Percentiles rank a stretch among this genome's conserved stretches.
phyloP scores from a whole-genome alignment of 164 flowering plant species.

The Brasenia schreberi region DNA sequence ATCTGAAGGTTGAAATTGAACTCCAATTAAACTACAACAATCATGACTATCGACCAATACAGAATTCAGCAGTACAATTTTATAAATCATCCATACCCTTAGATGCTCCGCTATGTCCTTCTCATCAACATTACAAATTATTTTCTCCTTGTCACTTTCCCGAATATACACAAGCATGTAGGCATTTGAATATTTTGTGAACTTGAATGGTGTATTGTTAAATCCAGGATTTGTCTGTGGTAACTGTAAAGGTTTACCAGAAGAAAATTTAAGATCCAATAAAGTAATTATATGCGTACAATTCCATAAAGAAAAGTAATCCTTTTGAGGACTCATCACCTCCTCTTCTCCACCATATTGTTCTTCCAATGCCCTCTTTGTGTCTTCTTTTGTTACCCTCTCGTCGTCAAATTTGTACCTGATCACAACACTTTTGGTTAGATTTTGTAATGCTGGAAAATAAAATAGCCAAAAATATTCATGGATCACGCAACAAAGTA shows the following conservation, averaged over 20 bases:
- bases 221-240: constrained; percentile 88
- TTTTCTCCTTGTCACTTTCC: constrained; percentile 83
- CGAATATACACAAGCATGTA: constrained; percentile 95
- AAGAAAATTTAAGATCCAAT: neutral
- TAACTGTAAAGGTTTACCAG: constrained; percentile 27
- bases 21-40: neutral
- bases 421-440: constrained; percentile 1
- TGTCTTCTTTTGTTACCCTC: constrained; percentile 78
- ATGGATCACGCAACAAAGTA: neutral
- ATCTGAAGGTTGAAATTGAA: constrained; percentile 23
- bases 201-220: constrained; percentile 74
- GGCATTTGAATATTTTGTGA: constrained; percentile 88
- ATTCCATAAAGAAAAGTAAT: neutral
- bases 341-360: constrained; percentile 93
- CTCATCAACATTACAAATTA: constrained; percentile 76
- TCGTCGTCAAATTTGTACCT: constrained; percentile 95
- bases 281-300: neutral
- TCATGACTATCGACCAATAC: neutral
- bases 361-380: constrained; percentile 71
- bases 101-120: constrained; percentile 88
- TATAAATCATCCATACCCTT: constrained; percentile 34
- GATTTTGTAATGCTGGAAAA: neutral
- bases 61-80: neutral
- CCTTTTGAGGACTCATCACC: constrained; percentile 19
- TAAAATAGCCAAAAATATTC: neutral